Percentiles rank a stretch among this genome's conserved stretches.
These are phyloP conservation scores for Phytophthora litchii DNA, from an alignment of 352 stramenopile species.

Conservation along the genomic window DNA sequence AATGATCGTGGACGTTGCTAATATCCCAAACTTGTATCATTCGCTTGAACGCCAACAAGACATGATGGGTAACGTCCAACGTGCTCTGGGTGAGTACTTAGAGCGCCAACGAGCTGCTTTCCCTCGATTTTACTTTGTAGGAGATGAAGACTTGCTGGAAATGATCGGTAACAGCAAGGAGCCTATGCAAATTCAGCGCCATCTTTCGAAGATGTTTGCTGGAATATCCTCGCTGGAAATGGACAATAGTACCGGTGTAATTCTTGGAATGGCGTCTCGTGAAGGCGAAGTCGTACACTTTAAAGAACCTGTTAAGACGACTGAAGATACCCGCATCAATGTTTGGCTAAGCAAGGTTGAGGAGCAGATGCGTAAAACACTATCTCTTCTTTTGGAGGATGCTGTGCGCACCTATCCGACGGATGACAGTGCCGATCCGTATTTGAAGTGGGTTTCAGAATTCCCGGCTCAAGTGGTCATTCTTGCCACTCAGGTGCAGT, in stretches of 20 bases:
- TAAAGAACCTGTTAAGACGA: conserved; percentile 91
- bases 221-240: conserved; percentile 95
- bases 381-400: conserved; percentile 95
- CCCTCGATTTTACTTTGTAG: conserved; percentile 99
- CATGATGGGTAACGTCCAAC: conserved; percentile 99
- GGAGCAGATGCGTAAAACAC: conserved; percentile 95
- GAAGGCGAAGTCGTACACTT: conserved; percentile 98
- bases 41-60: conserved; percentile 94
- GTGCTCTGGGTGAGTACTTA: conserved; percentile 99
- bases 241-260: conserved; percentile 68
- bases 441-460: conserved; percentile 97
- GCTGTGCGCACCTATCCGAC: conserved; percentile 86
- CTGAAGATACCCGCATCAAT: conserved; percentile 92
- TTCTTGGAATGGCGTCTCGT: conserved; percentile 96
- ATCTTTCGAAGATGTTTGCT: conserved; percentile 99
- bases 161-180: conserved; percentile 99
- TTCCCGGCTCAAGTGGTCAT: conserved; percentile 99
- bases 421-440: conserved; percentile 81
- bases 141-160: conserved; percentile 99
- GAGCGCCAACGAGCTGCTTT: conserved; percentile 97
- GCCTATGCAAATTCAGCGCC: conserved; percentile 96
- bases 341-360: conserved; percentile 98
- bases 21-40: conserved; percentile 91
- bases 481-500: conserved; percentile 97
- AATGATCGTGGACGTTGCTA: conserved; percentile 95